Conservation (phyloP, 345 rosid genomes). For the Noccaea bulbosa region DNA sequence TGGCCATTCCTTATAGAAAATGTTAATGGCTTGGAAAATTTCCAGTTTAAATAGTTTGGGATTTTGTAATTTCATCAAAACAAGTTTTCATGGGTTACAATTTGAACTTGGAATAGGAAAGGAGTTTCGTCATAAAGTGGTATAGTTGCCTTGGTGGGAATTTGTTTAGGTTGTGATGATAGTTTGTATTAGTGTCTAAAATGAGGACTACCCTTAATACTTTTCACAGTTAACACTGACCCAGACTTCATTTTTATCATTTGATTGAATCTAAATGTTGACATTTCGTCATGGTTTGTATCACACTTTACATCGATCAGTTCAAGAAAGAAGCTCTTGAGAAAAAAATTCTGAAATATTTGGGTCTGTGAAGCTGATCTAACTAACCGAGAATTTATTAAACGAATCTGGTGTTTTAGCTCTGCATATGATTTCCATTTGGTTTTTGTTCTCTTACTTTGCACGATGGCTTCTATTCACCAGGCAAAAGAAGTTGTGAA, state of each 20-base stretch:
- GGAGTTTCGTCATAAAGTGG: not conserved
- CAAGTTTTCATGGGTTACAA: not conserved
- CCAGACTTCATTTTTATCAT: slow-evolving; percentile 2
- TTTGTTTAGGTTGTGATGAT: slow-evolving; percentile 14
- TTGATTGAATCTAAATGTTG: not conserved
- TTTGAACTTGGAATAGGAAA: slow-evolving; percentile 19
- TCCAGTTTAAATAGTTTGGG: not conserved
- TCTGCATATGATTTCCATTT: slow-evolving; percentile 22
- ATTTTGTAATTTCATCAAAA: not conserved
- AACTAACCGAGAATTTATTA: not conserved
- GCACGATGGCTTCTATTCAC: slow-evolving; percentile 19
- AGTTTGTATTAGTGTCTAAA: slow-evolving; percentile 8
- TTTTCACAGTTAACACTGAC: not conserved
- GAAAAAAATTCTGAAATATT: slow-evolving; percentile 1
- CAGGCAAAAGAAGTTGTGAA: slow-evolving; percentile 98
- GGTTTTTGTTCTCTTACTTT: slow-evolving; percentile 14
- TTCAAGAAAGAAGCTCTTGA: slow-evolving; percentile 6
- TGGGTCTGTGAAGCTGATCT: slow-evolving; percentile 5
- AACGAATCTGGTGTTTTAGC: slow-evolving; percentile 25
- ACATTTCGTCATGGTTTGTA: slow-evolving; percentile 10
- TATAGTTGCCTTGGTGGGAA: slow-evolving; percentile 5
- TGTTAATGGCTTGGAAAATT: slow-evolving; percentile 16
- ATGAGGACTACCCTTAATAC: not conserved
- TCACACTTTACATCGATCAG: slow-evolving; percentile 21
- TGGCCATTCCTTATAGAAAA: not conserved